Evolutionary conservation across 257 asterid genomes (phyloP), one percentile per base, ranked within the genome.

Genomic region (Handroanthus guayacan): DNA sequence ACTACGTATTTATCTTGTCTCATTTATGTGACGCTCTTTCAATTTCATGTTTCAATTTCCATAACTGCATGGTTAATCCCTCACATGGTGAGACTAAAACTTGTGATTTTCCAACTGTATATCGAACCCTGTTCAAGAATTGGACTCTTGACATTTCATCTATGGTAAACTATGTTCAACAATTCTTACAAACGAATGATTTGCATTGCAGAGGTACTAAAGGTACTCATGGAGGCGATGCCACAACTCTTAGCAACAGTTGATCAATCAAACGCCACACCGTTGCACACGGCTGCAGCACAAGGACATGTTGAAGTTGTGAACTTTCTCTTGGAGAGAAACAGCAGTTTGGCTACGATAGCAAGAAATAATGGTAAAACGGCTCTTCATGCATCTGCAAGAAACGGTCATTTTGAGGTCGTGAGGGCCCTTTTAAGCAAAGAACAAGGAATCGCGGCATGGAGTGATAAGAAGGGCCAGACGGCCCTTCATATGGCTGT

Each of bases 401-500:
- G 96, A 84, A 84, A 83, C 58, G 97, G 94, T 2, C 96, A 88
- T 39, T 75, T 39, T 20, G 86, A 81, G 69, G 94, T 89, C 37
- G 94, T 92, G 76, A 89, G 85, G 68, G 88, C 94, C 80, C 77
- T 92, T 66, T 18, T 89, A 51, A 79, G 86, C 75, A 92, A 86
- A 83, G 94, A 88, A 64, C 87, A 78, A 11, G 85, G 92, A 36
- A 86, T 92, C 3, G 79, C 75, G 6, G 75, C 79, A 9, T 84
- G 97, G 87, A 85, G 75, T 7, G 97, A 92, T 72, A 92, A 88
- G 79, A 92, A 92, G 80, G 96, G 97, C 7, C 96, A 92, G 62
- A 92, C 96, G 0, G 96, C 97, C 72, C 94, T 92, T 79, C 97
- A 92, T 64, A 89, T 92, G 97, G 96, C 96, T 0, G 96, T 81